Conservation (phyloP, 805 yeast species). For the Candida sphagnicola region DNA sequence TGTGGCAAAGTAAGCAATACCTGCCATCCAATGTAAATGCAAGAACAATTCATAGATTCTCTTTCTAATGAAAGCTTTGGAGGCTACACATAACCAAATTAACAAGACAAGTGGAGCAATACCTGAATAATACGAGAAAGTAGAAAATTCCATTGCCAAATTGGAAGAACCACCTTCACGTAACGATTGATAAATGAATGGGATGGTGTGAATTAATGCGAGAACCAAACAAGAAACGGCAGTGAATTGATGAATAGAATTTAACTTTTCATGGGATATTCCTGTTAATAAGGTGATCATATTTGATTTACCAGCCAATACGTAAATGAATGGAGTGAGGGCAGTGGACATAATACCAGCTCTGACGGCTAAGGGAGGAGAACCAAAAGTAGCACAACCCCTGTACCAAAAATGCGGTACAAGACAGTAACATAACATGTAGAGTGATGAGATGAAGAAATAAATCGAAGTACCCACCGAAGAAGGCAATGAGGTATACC, state of each 20-base stretch:
- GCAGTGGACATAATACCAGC: constrained; percentile 50
- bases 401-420: constrained; percentile 50
- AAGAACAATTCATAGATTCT: constrained; percentile 44
- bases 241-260: constrained; percentile 47
- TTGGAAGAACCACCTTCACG: constrained; percentile 45
- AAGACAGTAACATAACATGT: constrained; percentile 32
- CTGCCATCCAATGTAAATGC: constrained; percentile 52
- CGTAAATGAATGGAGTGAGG: constrained; percentile 46
- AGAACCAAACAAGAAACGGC: constrained; percentile 41
- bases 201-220: constrained; percentile 47
- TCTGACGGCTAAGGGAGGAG: constrained; percentile 55
- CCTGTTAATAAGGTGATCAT: constrained; percentile 48
- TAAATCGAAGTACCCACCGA: constrained; percentile 36
- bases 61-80: constrained; percentile 38
- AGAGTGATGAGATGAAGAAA: constrained; percentile 31
- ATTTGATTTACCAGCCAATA: constrained; percentile 52
- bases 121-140: constrained; percentile 32
- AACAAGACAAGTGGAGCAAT: constrained; percentile 46
- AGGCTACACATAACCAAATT: constrained; percentile 38
- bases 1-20: constrained; percentile 44
- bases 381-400: constrained; percentile 51
- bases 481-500: constrained; percentile 28
- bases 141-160: constrained; percentile 12
- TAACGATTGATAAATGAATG: constrained; percentile 42
- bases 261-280: constrained; percentile 51